phyloP scores from a whole-genome alignment of 176 grass and related monocot genomes.

The Dendrocalamus sinicus region DNA sequence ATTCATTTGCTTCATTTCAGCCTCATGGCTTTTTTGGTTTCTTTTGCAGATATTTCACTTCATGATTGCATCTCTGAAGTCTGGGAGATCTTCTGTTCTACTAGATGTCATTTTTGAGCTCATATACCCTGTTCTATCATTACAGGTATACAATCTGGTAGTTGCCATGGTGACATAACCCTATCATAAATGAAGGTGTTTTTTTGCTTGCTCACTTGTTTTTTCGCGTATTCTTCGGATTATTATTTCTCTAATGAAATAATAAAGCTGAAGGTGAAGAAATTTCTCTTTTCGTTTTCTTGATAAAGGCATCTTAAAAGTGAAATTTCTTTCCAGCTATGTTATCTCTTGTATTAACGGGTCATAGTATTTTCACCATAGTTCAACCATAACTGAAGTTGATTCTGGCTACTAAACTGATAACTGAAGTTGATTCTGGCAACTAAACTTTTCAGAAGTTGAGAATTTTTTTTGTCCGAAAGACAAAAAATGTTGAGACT shows the following conservation, averaged over 20 bases:
- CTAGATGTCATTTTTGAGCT: slow-evolving; percentile 73
- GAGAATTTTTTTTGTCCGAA: background rate
- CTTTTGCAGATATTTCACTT: slow-evolving; percentile 93
- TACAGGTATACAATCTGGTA: slow-evolving; percentile 69
- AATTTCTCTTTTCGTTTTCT: background rate
- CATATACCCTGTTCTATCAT: slow-evolving; percentile 79
- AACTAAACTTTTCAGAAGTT: background rate
- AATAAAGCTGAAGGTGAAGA: background rate
- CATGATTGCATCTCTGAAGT: slow-evolving; percentile 80
- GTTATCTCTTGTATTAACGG: background rate
- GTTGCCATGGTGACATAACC: slow-evolving; percentile 10
- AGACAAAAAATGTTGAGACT: background rate
- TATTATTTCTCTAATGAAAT: background rate
- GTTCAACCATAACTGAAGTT: slow-evolving; percentile 4
- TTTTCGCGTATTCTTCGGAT: background rate
- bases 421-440: slow-evolving; percentile 8
- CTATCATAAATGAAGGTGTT: background rate
- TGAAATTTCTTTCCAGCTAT: slow-evolving; percentile 18
- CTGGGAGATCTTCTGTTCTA: slow-evolving; percentile 89
- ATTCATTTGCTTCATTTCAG: slow-evolving; percentile 34
- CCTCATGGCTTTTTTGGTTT: slow-evolving; percentile 37
- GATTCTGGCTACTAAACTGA: background rate
- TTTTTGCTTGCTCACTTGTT: background rate
- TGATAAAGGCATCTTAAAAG: background rate
- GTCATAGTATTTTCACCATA: background rate